Conservation (phyloP, 78 protist genomes). For the Monocercomonoides exilis region DNA sequence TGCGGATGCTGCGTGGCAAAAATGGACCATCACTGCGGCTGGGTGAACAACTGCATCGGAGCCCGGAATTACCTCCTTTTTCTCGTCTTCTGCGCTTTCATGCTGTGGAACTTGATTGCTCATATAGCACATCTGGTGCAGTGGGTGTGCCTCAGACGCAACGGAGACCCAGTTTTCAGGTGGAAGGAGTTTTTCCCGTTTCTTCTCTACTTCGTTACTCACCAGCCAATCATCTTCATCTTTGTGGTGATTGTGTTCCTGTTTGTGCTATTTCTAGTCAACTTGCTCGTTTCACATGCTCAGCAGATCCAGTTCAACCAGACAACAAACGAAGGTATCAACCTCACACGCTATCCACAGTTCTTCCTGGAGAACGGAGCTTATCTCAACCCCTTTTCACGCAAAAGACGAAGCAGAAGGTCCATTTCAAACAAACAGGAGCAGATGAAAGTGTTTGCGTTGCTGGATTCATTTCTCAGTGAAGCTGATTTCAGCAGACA, state of each 20-base stretch:
- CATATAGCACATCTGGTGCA: too few species aligned
- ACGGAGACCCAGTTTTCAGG: too few species aligned
- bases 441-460: too few species aligned
- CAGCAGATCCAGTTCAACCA: not conserved
- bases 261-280: not conserved
- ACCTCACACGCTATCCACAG: not conserved
- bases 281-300: not conserved
- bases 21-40: conserved; percentile 9
- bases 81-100: too few species aligned
- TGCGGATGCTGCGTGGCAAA: not conserved
- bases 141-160: too few species aligned
- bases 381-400: not conserved
- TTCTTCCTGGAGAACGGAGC: not conserved
- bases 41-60: not conserved
- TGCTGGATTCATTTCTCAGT: too few species aligned
- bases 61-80: not conserved
- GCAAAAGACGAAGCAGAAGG: too few species aligned
- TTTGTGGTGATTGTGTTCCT: not conserved
- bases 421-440: too few species aligned
- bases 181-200: too few species aligned
- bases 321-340: not conserved
- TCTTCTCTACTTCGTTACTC: not conserved
- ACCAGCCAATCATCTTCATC: not conserved
- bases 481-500: too few species aligned
- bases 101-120: too few species aligned